Conservation (phyloP, 225 moss, liverwort and hornwort genomes). For the Straminergon stramineum region DNA sequence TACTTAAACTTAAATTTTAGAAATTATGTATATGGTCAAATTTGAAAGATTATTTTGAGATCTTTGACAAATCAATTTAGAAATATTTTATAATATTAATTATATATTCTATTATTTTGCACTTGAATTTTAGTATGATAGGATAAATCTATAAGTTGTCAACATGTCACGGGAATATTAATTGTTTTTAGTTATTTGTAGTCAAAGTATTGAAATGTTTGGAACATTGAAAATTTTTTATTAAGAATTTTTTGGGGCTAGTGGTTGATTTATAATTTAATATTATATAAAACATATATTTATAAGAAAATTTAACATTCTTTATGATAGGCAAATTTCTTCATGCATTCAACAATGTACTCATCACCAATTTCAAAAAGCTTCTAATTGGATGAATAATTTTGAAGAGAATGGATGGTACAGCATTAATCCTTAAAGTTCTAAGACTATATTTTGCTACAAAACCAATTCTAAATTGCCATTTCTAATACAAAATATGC, state of each 20-base stretch:
- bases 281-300: not conserved
- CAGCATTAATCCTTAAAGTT: not conserved
- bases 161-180: not conserved
- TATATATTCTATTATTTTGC: not conserved
- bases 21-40: not conserved
- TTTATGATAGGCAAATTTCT: not conserved
- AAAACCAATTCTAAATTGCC: not conserved
- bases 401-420: not conserved
- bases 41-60: not conserved
- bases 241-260: not conserved
- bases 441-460: not conserved
- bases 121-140: not conserved
- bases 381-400: not conserved
- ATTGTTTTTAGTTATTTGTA: not conserved
- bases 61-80: not conserved
- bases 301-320: not conserved
- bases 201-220: not conserved
- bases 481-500: too few species aligned
- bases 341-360: not conserved
- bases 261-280: not conserved
- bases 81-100: not conserved
- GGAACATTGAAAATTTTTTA: not conserved
- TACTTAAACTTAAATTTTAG: not conserved
- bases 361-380: not conserved
- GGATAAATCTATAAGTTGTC: not conserved